Evolutionary conservation across 805 yeast genomes (phyloP), one percentile per base, ranked within the genome.

Genomic region (Ogataea parapolymorpha): DNA sequence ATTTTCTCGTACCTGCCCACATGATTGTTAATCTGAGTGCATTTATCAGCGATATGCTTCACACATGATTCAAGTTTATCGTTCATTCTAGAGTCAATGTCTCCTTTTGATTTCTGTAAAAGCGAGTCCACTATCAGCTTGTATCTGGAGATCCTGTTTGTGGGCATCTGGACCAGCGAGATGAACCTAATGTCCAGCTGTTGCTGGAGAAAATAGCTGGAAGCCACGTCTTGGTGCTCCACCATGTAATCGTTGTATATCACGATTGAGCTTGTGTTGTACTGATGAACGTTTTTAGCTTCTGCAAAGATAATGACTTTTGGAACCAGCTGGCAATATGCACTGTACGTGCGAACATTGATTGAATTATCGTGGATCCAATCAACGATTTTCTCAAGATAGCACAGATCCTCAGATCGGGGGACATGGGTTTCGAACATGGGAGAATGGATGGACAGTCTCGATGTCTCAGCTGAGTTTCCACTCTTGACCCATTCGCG

Each of bases 131-230:
- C 48, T n/a, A 79, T 66, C 26, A 79, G 59, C 39, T 70, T 66
- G 51, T 79, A 78, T 48, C 76, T 75, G 3, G 71, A 57, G 7
- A 74, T 61, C 46, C 84, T 57, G 29, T 71, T 58, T 9, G 76
- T 63, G 3, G 85, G 84, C 56, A 68, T 70, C 49, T 77, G 80
- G 22, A 75, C 57, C 46, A 79, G 63, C 0, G 83, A 77, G 24
- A 57, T 51, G 36, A 80, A 75, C 4, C 83, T 71, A 20, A 77
- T 61, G 54, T 80, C 85, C 51, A 68, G 50, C 3, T 48, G 49
- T 5, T 70, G 67, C 45, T 75, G 68, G 60, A 63, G 59, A 59
- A 16, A 70, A 67, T 39, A 51, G 46, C 30, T 53, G n/a, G 46
- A 35, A 14, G 48, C 48, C 12, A 45, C 44, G 27, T 44, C 43